Evolutionary conservation across 106 monocot species (phyloP), one percentile per base, ranked within the genome.

Genomic region (Cymbidium sinense): DNA sequence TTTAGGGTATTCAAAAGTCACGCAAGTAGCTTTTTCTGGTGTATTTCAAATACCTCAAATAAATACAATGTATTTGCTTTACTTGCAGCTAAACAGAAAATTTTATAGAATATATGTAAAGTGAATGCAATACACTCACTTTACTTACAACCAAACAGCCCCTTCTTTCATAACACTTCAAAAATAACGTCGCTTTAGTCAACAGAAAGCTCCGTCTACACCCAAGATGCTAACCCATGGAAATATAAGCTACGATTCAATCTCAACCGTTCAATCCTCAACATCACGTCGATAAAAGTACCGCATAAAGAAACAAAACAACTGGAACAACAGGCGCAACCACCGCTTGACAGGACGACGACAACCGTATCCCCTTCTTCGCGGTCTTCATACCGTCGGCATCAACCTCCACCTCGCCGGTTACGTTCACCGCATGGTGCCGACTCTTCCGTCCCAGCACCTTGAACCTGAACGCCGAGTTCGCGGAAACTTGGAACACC

Each of bases 401-500:
- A 37, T 70, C 71, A 15, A 82, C 77, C 18, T 64, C 77, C 8
- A 82, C 76, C 2, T 61, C 54, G 7, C 50, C 12, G 17, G 69
- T 10, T 1, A 33, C 18, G 17, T 13, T 69, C 43, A 84, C 31
- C 18, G 17, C 27, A 41, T 84, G 83, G 11, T 28, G 43, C 18
- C 65, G 37, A 21, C 33, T 70, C 29, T 79, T 64, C 83, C 79
- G 76, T 28, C 34, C 5, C 36, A 44, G 12, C 52, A 76, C 65
- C 74, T 79, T 79, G 70, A 75, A 84, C 67, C 79, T 21, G 35
- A 69, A 75, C 50, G 50, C 34, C 34, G 83, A 76, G 39, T 62
- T 29, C 50, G 76, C 54, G 17, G 41, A 64, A 13, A 84, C 64
- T 29, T 37, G 28, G n/a, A 84, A 34, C 50, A 43, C 35, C 30